Percentiles rank a stretch among this genome's conserved stretches.
These are phyloP conservation scores for Haplosporangium gracile DNA, from an alignment of 192 early-diverging fungal genomes.

Conservation along the genomic window DNA sequence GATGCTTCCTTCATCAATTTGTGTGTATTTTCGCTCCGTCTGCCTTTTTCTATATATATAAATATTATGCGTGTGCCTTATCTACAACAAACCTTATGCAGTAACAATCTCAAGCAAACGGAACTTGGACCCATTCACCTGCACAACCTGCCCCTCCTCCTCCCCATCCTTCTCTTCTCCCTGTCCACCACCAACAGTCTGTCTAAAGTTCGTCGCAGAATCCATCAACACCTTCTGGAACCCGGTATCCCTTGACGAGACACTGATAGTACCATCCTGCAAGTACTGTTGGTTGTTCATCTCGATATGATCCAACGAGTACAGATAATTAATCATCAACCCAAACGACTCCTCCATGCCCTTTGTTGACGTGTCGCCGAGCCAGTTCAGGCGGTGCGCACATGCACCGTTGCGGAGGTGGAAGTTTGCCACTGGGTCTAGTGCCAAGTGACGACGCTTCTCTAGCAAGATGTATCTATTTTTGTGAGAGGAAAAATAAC, in stretches of 20 bases:
- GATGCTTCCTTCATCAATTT: no score
- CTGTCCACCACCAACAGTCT: not conserved
- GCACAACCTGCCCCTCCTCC: slow-evolving; percentile 8
- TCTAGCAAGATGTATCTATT: slow-evolving; percentile 75
- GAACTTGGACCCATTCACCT: slow-evolving; percentile 16
- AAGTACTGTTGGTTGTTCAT: slow-evolving; percentile 85
- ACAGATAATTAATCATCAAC: slow-evolving; percentile 97
- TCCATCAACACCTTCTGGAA: slow-evolving; percentile 16
- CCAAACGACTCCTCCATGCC: slow-evolving; percentile 90
- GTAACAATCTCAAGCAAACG: slow-evolving; percentile 23
- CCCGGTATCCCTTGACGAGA: slow-evolving; percentile 32
- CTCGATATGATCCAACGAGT: slow-evolving; percentile 81
- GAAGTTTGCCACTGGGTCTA: slow-evolving; percentile 96
- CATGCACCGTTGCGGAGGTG: slow-evolving; percentile 96
- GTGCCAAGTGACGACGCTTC: slow-evolving; percentile 72
- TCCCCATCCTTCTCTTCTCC: not conserved
- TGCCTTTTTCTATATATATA: no score
- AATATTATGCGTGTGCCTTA: no score
- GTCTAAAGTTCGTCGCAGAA: not conserved
- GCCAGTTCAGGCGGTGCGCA: slow-evolving; percentile 90
- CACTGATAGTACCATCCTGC: slow-evolving; percentile 71
- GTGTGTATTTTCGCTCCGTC: no score
- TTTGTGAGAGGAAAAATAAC: not conserved
- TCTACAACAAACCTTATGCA: not conserved
- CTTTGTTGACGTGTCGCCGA: slow-evolving; percentile 82